Evolutionary conservation across 345 rosid species (phyloP).

Genomic region (Camelina neglecta): DNA sequence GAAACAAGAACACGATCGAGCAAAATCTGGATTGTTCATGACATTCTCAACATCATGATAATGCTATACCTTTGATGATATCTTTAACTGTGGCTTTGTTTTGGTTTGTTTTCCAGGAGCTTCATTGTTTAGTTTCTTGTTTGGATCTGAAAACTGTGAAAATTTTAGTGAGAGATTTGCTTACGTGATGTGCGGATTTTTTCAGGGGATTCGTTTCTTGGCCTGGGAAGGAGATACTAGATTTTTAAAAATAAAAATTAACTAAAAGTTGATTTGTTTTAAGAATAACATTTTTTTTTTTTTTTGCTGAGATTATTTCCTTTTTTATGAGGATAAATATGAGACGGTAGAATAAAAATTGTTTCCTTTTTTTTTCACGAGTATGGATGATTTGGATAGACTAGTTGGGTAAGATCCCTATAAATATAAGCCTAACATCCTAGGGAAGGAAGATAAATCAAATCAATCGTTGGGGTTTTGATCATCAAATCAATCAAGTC

Average conservation of each 20-base stretch:
- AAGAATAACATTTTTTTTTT: neutral
- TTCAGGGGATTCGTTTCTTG: neutral
- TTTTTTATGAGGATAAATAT: neutral
- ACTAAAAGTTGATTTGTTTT: neutral
- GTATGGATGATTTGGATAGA: neutral
- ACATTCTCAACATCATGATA: slow-evolving; percentile 57
- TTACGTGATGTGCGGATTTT: neutral
- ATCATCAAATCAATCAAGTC: no score
- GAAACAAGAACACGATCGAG: slow-evolving; percentile 63
- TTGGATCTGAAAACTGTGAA: slow-evolving; percentile 26
- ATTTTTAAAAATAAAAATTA: neutral
- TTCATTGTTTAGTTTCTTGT: slow-evolving; percentile 13
- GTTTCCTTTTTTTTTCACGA: neutral
- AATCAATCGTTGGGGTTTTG: neutral
- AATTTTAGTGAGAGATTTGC: slow-evolving; percentile 10
- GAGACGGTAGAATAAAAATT: neutral
- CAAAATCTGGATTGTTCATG: slow-evolving; percentile 63
- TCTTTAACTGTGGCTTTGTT: slow-evolving; percentile 4
- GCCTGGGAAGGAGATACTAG: neutral
- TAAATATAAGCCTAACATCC: neutral
- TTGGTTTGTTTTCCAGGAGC: slow-evolving; percentile 1
- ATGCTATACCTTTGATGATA: slow-evolving; percentile 23
- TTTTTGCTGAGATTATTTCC: neutral
- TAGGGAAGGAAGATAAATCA: neutral
- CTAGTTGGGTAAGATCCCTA: neutral